Evolutionary conservation across 768 basidiomycete species (phyloP), one percentile per base, ranked within the genome.

Genomic region (Tylopilus plumbeoviolaceoides): DNA sequence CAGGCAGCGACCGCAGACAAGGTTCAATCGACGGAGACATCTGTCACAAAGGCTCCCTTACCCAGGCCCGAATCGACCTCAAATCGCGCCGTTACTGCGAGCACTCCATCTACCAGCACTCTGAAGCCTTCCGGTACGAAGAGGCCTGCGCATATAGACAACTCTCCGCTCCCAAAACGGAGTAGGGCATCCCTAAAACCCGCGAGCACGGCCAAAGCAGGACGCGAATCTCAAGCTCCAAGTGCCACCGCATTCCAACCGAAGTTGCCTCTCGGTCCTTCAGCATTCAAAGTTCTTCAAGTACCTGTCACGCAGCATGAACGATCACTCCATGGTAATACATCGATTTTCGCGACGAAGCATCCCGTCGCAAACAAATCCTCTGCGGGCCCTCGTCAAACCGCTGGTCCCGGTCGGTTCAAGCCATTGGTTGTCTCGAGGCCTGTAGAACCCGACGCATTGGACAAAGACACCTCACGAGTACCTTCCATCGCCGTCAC

Each of bases 131-230:
- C 44, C 1, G 17, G 44, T 31, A 30, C 54, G 46, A 68, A 65
- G 56, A 57, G 55, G 25, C 45, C 45, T 1, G 57, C 56, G 63
- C 63, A 60, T 60, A 65, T 40, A 67, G 46, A 44, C 35, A 28
- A 23, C 27, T 44, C 59, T 27, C 43, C n/a, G 8, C 35, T 54
- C 10, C 38, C 38, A 8, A 66, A 67, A 50, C 59, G 58, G 36
- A 45, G 20, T 11, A 60, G 35, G 50, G 33, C 50, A 15, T 52
- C 42, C 20, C 50, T 46, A 35, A 20, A 45, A n/a, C 6, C 51
- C 23, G 30, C 47, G 14, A 25, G n/a, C 5, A 17, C 28, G 39
- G 40, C 28, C 28, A 1, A 10, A 10, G 4, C 43, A 45, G 18
- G n/a, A 15, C 41, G 44, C 14, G 49, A 41, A 17, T 27, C n/a